Percentiles rank a stretch among this genome's conserved stretches.
Conservation (phyloP, 1,284 basidiomycete genomes). For the Schizophyllum amplum region DNA sequence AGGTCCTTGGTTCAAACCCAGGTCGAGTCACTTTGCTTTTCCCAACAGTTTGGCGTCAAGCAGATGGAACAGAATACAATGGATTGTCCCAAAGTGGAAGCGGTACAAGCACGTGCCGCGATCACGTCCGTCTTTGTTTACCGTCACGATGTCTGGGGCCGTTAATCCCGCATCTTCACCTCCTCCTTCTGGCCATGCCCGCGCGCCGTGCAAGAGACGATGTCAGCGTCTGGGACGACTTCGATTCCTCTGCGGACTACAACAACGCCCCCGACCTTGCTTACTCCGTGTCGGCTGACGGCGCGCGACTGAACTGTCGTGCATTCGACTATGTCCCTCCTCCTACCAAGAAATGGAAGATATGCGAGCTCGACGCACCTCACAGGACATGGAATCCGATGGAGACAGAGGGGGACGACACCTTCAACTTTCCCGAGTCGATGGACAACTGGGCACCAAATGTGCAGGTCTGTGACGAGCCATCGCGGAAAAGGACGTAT, state of each 20-base stretch:
- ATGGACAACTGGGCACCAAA: neutral
- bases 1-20: too few relatives aligned
- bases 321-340: neutral
- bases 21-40: too few relatives aligned
- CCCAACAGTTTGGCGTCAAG: too few relatives aligned
- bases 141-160: too few relatives aligned
- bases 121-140: too few relatives aligned
- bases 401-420: neutral
- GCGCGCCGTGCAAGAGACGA: neutral
- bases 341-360: neutral
- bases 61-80: too few relatives aligned
- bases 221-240: neutral
- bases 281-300: neutral
- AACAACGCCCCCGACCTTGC: neutral
- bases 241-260: neutral
- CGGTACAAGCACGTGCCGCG: too few relatives aligned
- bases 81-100: too few relatives aligned
- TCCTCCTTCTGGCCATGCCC: too few relatives aligned
- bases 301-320: neutral
- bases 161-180: too few relatives aligned
- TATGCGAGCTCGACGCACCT: neutral
- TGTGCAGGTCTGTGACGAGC: neutral
- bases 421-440: neutral
- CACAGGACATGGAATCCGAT: neutral
- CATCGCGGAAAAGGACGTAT: neutral